These are phyloP conservation scores for Oryza meyeriana DNA, from an alignment of 176 grass and related monocot genomes.

Conservation along the genomic window DNA sequence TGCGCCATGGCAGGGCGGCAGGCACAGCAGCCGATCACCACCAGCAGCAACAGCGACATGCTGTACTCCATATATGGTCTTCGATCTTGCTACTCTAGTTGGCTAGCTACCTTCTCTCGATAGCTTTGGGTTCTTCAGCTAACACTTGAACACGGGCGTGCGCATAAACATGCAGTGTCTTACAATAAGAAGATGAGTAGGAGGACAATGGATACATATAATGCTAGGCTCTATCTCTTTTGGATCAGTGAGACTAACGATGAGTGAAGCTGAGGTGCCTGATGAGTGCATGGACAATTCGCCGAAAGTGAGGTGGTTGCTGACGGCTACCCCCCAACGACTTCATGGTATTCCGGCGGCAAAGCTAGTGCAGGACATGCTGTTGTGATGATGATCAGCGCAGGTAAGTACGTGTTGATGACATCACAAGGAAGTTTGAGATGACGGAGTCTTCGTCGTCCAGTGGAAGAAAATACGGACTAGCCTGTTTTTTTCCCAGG, in stretches of 20 bases:
- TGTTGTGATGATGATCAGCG: neutral
- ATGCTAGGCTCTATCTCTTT: no score
- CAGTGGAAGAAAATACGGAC: neutral
- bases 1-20: slow-evolving; percentile 30
- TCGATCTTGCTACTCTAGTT: neutral
- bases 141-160: neutral
- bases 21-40: neutral
- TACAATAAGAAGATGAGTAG: neutral
- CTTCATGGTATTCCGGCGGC: neutral
- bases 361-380: neutral
- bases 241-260: no score
- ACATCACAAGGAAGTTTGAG: neutral
- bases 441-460: neutral
- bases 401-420: no score
- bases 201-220: no score
- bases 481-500: neutral
- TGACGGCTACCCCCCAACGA: slow-evolving; percentile 25
- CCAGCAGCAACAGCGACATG: neutral
- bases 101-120: neutral
- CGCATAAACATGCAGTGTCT: no score
- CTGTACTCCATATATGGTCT: slow-evolving; percentile 5
- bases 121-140: neutral
- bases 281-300: neutral
- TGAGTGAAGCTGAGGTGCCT: neutral
- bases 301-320: neutral